Percentiles rank a stretch among this genome's conserved stretches.
These are phyloP conservation scores for Platanthera zijinensis DNA, from an alignment of 106 monocot genomes.

Conservation along the genomic window DNA sequence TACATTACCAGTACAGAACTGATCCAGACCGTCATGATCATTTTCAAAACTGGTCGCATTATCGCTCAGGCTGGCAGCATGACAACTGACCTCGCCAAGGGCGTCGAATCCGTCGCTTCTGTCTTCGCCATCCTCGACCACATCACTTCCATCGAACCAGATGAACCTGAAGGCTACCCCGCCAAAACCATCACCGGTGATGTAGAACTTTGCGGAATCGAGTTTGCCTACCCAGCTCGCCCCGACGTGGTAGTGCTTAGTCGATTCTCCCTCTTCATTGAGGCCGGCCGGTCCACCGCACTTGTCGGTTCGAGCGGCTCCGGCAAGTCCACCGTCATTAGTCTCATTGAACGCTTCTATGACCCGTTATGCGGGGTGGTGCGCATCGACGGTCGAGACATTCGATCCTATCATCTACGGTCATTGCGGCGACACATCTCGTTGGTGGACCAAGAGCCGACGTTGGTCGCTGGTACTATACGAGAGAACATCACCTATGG, in stretches of 20 bases:
- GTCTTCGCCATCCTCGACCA: conserved; percentile 8
- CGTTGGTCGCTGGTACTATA: conserved; percentile 19
- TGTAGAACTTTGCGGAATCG: background rate
- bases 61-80: conserved; percentile 31
- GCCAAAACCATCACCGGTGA: conserved; percentile 5
- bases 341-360: conserved; percentile 30
- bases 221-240: conserved; percentile 20
- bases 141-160: conserved; percentile 8
- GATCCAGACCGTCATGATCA: conserved; percentile 20
- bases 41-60: conserved; percentile 9
- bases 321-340: conserved; percentile 31
- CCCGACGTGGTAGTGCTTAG: conserved; percentile 14
- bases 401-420: conserved; percentile 19
- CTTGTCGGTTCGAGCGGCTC: conserved; percentile 30
- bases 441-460: conserved; percentile 24
- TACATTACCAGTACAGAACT: conserved; percentile 14
- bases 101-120: conserved; percentile 5
- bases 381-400: conserved; percentile 17
- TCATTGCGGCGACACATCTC: conserved; percentile 19
- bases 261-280: conserved; percentile 13
- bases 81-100: conserved; percentile 26
- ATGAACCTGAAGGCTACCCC: conserved; percentile 3
- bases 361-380: conserved; percentile 16
- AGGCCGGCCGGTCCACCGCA: conserved; percentile 16
- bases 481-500: conserved; percentile 23